Evolutionary conservation across 2,329 filamentous ascomycete genomes (phyloP), one percentile per base, ranked within the genome.

Genomic region (Fusarium fracticaudum): DNA sequence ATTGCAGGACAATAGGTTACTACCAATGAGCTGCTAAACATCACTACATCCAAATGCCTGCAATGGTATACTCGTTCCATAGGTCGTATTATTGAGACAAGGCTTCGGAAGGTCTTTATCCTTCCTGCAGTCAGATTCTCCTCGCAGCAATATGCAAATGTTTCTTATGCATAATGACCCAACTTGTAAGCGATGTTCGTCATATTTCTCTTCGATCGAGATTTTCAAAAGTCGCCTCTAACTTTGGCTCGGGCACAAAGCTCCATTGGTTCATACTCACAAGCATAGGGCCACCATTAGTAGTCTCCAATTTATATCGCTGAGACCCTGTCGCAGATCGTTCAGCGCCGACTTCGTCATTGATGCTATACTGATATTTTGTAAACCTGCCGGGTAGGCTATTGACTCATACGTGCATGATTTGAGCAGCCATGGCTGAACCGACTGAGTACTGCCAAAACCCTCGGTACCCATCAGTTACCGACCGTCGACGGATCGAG

Each of bases 401-500:
- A 55, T 55, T 55, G 58, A 40, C 45, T 60, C 35, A 60, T 40
- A 53, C 22, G 26, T 47, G 45, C 57, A 45, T 41, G 40, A 33
- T 55, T 22, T 45, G 18, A 40, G 43, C 35, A 54, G 53, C 67
- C 37, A 45, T 22, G 24, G 17, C 29, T 29, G 14, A 35, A 40
- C 22, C n/a, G 15, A 35, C 40, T 15, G 15, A 22, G 43, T 14
- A 41, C 20, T 37, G 35, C 20, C 43, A 53, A 15, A 57, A 20
- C 71, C 67, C 37, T 40, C 35, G 48, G 26, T 64, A 68, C 13
- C 67, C 71, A 53, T 44, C 20, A 24, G n/a, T 74, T 60, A 58
- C 67, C 67, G 71, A 44, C 20, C n/a, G 26, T 67, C 54, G 62
- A 44, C 20, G 29, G 31, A 59, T 47, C 20, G 24, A 47, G 31